phyloP scores from a whole-genome alignment of 352 stramenopile genomes.

The Pythium sp. region DNA sequence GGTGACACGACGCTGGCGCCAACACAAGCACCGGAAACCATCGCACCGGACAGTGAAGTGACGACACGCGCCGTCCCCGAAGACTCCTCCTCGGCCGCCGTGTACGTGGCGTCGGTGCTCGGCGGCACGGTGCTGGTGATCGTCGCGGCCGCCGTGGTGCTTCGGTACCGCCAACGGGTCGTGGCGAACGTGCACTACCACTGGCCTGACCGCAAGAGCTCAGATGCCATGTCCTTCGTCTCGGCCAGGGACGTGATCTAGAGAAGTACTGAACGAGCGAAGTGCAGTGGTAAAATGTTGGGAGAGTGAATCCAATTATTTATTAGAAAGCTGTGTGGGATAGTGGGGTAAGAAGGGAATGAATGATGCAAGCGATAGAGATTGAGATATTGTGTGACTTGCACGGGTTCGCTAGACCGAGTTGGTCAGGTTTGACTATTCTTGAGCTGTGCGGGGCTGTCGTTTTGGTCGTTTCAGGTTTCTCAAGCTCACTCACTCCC shows the following conservation, averaged over 20 bases:
- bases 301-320: background rate
- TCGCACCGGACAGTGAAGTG: background rate
- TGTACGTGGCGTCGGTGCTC: conserved; percentile 13
- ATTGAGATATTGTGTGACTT: background rate
- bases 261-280: background rate
- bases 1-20: background rate
- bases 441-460: too few species aligned
- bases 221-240: conserved; percentile 17
- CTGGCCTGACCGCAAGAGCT: conserved; percentile 21
- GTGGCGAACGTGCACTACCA: conserved; percentile 16
- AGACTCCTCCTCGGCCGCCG: conserved; percentile 8
- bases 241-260: conserved; percentile 18
- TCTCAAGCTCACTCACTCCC: too few species aligned
- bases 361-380: background rate
- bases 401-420: too few species aligned
- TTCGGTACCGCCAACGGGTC: conserved; percentile 14
- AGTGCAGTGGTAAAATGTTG: too few species aligned
- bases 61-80: background rate
- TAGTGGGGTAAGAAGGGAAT: background rate
- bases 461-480: too few species aligned
- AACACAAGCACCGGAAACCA: conserved; percentile 1
- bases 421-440: too few species aligned
- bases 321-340: conserved; percentile 3
- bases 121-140: conserved; percentile 13
- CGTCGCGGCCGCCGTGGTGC: background rate